Percentiles rank a stretch among this genome's conserved stretches.
Conservation (phyloP, 192 early-diverging fungal species). For the Helicostylum pulchrum region DNA sequence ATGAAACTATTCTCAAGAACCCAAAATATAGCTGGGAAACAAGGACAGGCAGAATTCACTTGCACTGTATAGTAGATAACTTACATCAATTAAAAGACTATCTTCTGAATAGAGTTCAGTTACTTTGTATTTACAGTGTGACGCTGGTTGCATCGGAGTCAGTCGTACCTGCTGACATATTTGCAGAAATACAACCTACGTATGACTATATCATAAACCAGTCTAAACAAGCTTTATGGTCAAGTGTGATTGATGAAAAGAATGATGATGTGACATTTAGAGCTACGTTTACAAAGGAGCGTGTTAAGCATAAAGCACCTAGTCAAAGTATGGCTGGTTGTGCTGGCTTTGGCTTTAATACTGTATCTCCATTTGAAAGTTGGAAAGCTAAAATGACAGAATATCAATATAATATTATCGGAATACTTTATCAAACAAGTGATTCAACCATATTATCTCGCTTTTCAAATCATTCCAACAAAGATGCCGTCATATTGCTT, state of each 20-base stretch:
- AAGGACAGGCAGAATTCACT: constrained; percentile 10
- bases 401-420: constrained; percentile 41
- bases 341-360: constrained; percentile 19
- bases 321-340: constrained; percentile 15
- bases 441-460: not conserved
- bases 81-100: not conserved
- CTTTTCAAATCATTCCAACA: not conserved
- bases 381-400: constrained; percentile 45
- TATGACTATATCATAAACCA: constrained; percentile 3
- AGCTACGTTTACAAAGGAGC: constrained; percentile 22
- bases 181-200: constrained; percentile 4
- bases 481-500: constrained; percentile 1
- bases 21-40: not conserved
- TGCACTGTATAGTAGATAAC: not conserved
- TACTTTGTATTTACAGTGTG: constrained; percentile 7
- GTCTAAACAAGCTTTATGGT: constrained; percentile 6
- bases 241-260: not conserved
- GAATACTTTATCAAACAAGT: constrained; percentile 23
- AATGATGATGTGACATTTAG: constrained; percentile 10
- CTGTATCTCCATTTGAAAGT: constrained; percentile 14
- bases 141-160: not conserved
- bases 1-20: not conserved
- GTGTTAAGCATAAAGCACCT: constrained; percentile 11
- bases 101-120: not conserved
- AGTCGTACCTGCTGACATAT: constrained; percentile 1